phyloP scores from a whole-genome alignment of 2,329 filamentous ascomycete genomes.

The Chalara sp. region DNA sequence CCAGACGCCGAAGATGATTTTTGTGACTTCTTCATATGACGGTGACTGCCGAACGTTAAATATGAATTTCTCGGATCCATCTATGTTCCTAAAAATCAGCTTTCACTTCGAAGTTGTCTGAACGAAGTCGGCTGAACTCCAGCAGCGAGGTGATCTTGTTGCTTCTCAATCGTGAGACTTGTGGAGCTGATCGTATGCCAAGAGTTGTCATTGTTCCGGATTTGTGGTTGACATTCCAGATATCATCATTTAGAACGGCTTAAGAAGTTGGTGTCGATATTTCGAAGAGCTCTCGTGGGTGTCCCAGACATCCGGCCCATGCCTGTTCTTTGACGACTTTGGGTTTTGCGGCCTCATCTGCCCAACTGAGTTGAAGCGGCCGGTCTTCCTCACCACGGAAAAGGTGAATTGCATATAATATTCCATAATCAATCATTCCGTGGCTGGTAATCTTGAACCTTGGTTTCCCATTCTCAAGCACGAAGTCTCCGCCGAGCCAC shows the following conservation, averaged over 20 bases:
- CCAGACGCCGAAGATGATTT: constrained; percentile 12
- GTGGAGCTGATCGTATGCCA: constrained; percentile 13
- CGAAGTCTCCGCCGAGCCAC: constrained; percentile 11
- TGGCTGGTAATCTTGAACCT: constrained; percentile 14
- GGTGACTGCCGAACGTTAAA: constrained; percentile 13
- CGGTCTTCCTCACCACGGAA: constrained; percentile 13
- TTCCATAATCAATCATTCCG: constrained; percentile 14
- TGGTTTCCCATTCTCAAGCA: constrained; percentile 11
- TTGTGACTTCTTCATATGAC: constrained; percentile 10
- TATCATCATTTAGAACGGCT: constrained; percentile 1
- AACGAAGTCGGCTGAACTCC: constrained; percentile 3
- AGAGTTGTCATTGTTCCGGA: constrained; percentile 13
- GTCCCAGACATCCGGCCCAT: constrained; percentile 16
- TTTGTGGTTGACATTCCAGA: constrained; percentile 11
- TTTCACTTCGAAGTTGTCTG: constrained; percentile 10
- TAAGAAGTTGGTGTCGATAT: constrained; percentile 9
- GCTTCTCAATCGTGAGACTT: constrained; percentile 5
- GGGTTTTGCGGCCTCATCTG: constrained; percentile 11
- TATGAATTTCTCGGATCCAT: constrained; percentile 10
- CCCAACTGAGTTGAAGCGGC: constrained; percentile 16
- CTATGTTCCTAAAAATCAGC: constrained; percentile 5
- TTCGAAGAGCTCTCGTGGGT: constrained; percentile 16
- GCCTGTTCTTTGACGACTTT: constrained; percentile 9
- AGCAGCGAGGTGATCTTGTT: not conserved
- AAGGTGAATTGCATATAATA: constrained; percentile 15